These are phyloP conservation scores for Otatea glauca DNA, from an alignment of 176 grass and related monocot species.

Conservation along the genomic window DNA sequence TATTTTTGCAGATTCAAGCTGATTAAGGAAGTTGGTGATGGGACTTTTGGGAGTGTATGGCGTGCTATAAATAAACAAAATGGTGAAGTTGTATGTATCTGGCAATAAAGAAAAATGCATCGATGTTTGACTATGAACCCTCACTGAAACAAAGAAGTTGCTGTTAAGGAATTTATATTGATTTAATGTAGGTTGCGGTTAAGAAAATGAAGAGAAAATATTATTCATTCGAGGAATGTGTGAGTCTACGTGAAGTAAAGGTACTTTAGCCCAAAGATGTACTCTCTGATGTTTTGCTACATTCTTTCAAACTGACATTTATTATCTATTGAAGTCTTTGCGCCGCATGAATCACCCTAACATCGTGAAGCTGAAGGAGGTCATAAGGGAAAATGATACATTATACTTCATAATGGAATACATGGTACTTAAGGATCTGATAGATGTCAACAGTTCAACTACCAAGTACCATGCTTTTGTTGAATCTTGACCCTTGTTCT, in stretches of 20 bases:
- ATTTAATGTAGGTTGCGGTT: constrained; percentile 77
- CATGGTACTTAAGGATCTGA: constrained; percentile 69
- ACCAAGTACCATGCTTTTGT: constrained; percentile 15
- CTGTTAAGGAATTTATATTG: constrained; percentile 13
- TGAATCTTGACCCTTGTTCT: constrained; percentile 44
- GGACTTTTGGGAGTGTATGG: constrained; percentile 97
- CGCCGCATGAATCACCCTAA: constrained; percentile 96
- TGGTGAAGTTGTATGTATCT: constrained; percentile 93
- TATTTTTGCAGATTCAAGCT: constrained; percentile 78
- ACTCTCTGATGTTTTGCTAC: neutral
- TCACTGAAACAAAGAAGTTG: constrained; percentile 18
- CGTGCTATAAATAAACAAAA: constrained; percentile 99
- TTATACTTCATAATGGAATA: constrained; percentile 97
- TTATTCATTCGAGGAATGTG: constrained; percentile 98
- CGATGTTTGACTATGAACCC: constrained; percentile 15
- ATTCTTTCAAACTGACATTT: constrained; percentile 40
- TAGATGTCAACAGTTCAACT: constrained; percentile 26
- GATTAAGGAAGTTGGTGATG: constrained; percentile 99
- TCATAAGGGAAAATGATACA: constrained; percentile 89
- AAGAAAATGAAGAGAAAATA: constrained; percentile 99
- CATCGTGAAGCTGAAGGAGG: constrained; percentile 98
- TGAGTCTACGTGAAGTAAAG: constrained; percentile 96
- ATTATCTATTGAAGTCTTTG: constrained; percentile 65
- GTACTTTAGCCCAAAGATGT: constrained; percentile 48
- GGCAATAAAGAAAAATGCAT: neutral